Conservation (phyloP, 2,329 filamentous ascomycete species). For the Colletotrichum salicis region DNA sequence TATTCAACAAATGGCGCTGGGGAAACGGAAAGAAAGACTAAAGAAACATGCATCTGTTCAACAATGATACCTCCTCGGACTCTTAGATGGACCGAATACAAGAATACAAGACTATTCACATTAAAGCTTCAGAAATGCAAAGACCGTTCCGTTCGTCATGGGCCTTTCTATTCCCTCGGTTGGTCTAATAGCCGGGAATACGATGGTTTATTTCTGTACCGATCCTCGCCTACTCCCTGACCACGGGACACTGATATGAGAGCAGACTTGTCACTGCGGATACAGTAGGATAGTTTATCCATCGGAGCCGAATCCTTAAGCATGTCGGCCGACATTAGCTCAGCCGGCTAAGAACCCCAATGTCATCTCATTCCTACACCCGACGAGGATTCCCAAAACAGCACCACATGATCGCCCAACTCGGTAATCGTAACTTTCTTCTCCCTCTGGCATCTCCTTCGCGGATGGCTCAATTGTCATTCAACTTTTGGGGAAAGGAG, state of each 20-base stretch:
- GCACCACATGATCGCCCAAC: not conserved
- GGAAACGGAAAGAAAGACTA: constrained; percentile 24
- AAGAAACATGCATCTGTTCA: constrained; percentile 35
- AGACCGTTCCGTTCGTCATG: not conserved
- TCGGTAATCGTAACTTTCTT: not conserved
- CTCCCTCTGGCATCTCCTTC: not conserved
- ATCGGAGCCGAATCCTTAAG: not conserved
- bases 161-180: too few relatives aligned
- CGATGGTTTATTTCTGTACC: too few relatives aligned
- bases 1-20: constrained; percentile 39
- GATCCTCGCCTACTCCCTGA: too few relatives aligned
- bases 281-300: too few relatives aligned
- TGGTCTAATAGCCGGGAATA: too few relatives aligned
- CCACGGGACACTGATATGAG: too few relatives aligned
- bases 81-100: constrained; percentile 13
- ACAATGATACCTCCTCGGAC: constrained; percentile 37
- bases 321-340: not conserved
- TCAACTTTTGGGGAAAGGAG: not conserved
- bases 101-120: constrained; percentile 23
- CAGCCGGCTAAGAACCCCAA: too few relatives aligned
- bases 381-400: not conserved
- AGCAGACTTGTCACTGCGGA: too few relatives aligned
- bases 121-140: not conserved
- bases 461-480: not conserved
- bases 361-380: not conserved